phyloP scores from a whole-genome alignment of 805 yeast species.

The Metschnikowia proteae region DNA sequence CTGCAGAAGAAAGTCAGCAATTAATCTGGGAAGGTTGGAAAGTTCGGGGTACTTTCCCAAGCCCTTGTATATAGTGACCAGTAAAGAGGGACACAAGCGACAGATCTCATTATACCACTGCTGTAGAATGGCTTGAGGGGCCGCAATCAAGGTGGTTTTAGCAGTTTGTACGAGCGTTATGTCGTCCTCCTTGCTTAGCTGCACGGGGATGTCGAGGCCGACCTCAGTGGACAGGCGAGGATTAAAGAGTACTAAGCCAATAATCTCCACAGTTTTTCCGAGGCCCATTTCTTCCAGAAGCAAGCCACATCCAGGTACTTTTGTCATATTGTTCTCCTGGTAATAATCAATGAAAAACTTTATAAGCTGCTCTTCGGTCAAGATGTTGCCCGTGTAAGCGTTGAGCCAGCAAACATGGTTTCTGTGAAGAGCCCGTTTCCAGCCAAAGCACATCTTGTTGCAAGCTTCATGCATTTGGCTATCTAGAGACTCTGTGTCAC shows the following conservation, averaged over 20 bases:
- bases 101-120: slow-evolving; percentile 85
- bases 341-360: slow-evolving; percentile 25
- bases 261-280: slow-evolving; percentile 88
- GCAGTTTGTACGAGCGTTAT: slow-evolving; percentile 46
- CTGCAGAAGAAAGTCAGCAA: slow-evolving; percentile 53
- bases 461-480: slow-evolving; percentile 27
- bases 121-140: slow-evolving; percentile 76
- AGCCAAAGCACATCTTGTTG: slow-evolving; percentile 50
- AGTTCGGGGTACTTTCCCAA: slow-evolving; percentile 25
- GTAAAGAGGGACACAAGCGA: slow-evolving; percentile 54
- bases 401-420: slow-evolving; percentile 43
- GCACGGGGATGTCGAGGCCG: slow-evolving; percentile 26
- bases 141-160: slow-evolving; percentile 75
- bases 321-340: slow-evolving; percentile 19
- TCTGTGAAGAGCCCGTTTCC: slow-evolving; percentile 29
- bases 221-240: slow-evolving; percentile 43
- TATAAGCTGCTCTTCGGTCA: slow-evolving; percentile 28
- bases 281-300: slow-evolving; percentile 96
- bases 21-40: slow-evolving; percentile 31
- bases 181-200: slow-evolving; percentile 35
- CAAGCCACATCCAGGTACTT: slow-evolving; percentile 56
- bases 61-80: slow-evolving; percentile 65
- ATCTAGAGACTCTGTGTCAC: slow-evolving; percentile 17
- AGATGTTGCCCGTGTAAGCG: slow-evolving; percentile 46
- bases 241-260: slow-evolving; percentile 61